Evolutionary conservation across 192 early-diverging fungal genomes (phyloP).

Genomic region (Entomortierella lignicola): DNA sequence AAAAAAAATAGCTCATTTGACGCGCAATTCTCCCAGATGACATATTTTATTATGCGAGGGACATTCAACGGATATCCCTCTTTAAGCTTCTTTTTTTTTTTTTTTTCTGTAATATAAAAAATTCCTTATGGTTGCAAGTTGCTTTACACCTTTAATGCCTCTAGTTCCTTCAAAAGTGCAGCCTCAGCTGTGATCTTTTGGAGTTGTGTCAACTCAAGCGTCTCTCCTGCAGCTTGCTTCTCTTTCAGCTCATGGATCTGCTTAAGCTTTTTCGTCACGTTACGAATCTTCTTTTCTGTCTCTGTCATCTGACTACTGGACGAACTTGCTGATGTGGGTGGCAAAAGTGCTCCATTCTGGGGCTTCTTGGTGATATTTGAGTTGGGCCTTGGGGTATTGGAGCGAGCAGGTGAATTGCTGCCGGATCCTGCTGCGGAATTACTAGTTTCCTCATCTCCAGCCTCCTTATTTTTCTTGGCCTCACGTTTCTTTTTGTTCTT

Average conservation of each 20-base stretch:
- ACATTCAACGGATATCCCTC: too few relatives aligned
- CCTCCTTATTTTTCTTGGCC: conserved; percentile 67
- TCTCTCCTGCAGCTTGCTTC: conserved; percentile 79
- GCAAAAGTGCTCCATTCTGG: conserved; percentile 40
- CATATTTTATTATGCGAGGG: not conserved
- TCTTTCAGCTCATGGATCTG: conserved; percentile 90
- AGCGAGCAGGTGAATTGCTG: conserved; percentile 25
- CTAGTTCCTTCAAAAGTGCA: conserved; percentile 68
- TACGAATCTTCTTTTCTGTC: conserved; percentile 87
- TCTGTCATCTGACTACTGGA: conserved; percentile 65
- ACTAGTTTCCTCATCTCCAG: conserved; percentile 38
- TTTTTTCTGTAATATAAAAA: not conserved
- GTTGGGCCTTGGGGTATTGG: conserved; percentile 42
- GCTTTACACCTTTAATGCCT: conserved; percentile 33
- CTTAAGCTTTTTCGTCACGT: conserved; percentile 91
- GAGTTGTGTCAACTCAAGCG: conserved; percentile 85
- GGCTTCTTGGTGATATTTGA: conserved; percentile 24
- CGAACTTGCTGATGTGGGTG: conserved; percentile 29
- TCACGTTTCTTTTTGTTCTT: conserved; percentile 84
- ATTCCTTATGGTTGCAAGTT: not conserved
- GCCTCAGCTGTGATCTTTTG: conserved; percentile 76
- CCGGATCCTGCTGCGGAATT: conserved; percentile 20
- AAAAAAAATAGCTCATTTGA: too few relatives aligned
- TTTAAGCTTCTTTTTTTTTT: not conserved
- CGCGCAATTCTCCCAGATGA: too few relatives aligned